These are phyloP conservation scores for Mastigamoeba balamuthi DNA, from an alignment of 78 protist species.

Conservation along the genomic window DNA sequence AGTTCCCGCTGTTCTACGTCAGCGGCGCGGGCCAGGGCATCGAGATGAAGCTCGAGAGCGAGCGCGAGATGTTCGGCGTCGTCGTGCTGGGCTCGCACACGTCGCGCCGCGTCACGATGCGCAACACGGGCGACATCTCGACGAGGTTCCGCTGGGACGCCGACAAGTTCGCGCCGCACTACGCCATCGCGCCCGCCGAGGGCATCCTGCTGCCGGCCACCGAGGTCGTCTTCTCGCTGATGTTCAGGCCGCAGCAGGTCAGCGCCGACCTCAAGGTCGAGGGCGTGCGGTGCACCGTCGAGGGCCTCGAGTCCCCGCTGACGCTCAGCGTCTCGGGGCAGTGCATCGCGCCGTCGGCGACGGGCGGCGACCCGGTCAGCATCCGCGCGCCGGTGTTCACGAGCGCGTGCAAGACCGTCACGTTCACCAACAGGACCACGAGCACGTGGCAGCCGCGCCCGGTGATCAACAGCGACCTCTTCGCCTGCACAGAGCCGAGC, in stretches of 20 bases:
- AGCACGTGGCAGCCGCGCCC: constrained; percentile 42
- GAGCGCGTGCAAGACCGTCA: not conserved
- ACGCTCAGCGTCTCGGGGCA: constrained; percentile 30
- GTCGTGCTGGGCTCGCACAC: constrained; percentile 21
- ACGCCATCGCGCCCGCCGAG: constrained; percentile 25
- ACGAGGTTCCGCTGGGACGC: constrained; percentile 20
- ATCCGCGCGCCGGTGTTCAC: constrained; percentile 33
- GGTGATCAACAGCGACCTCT: constrained; percentile 9
- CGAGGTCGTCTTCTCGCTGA: constrained; percentile 33
- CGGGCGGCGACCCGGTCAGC: not conserved
- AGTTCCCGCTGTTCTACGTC: constrained; percentile 9
- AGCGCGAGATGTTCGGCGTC: constrained; percentile 38
- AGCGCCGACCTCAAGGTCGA: constrained; percentile 3
- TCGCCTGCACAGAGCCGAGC: constrained; percentile 25
- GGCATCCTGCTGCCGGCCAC: constrained; percentile 41
- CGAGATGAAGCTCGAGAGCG: constrained; percentile 39
- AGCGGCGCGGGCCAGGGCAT: constrained; percentile 51
- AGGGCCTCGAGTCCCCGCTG: constrained; percentile 5
- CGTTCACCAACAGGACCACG: not conserved
- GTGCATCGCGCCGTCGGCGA: constrained; percentile 7
- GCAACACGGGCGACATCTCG: constrained; percentile 66
- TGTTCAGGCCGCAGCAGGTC: constrained; percentile 12
- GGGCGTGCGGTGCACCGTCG: constrained; percentile 1
- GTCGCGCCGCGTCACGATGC: constrained; percentile 10
- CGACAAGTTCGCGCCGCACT: not conserved